Evolutionary conservation across 768 basidiomycete species (phyloP), one percentile per base, ranked within the genome.

Genomic region (Lactarius hatsudake): DNA sequence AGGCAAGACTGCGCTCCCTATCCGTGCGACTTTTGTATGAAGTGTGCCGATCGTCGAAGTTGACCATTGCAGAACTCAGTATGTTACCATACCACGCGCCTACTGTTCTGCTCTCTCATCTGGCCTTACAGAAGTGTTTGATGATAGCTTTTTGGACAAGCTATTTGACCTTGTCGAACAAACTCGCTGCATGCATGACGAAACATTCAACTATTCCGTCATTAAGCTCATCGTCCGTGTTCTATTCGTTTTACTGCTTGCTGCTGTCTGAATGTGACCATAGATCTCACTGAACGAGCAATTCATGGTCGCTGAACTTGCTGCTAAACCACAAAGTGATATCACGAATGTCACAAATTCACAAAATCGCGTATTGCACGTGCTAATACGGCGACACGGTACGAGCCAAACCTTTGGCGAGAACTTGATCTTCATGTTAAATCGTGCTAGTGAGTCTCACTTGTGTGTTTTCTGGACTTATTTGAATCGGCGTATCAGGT

Each of bases 371-470:
- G 88, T 99, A 2, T 77, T 98, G 61, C 82, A 86, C 26, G 87
- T 96, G 0, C 81, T 99, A 28, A 89, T 93, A 81, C 82, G 89
- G n/a, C 86, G 95, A 23, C 77, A 93, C 32, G 88, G 90, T 4
- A 86, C 86, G n/a, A 92, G 88, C 77, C 93, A 92, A 80, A 97
- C 97, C 0, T 97, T 99, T 73, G 95, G 96, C 4, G 96, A 95
- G 79, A 99, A 98, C 75, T 86, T 99, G 83, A 98, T 99, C 64
- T 99, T 98, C 77, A 99, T 99, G 91, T 81, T 99, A 55, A 98
- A 99, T 73, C 88, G 97, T 66, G 91, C 96, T 55, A 84, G 95
- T 96, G 74, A 72, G 91, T 82, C 15, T 43, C 42, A 20, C 43
- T 1, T n/a, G 63, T 20, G 20, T 43, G 28, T 34, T 20, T 15